Conservation (phyloP, 2,329 filamentous ascomycete species). For the Dactylellina parvicollis region DNA sequence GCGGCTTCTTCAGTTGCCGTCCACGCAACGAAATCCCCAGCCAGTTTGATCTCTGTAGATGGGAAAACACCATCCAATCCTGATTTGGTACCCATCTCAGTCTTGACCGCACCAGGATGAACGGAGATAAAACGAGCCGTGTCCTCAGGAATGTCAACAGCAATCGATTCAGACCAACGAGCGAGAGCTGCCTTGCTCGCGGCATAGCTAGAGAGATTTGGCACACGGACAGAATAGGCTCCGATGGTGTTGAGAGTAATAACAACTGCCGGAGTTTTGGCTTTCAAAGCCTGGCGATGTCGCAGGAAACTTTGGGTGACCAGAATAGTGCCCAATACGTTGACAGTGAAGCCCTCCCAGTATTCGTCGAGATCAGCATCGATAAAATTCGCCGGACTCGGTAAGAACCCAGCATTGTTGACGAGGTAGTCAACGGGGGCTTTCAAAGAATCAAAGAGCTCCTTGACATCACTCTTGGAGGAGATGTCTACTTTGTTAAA, state of each 20-base stretch:
- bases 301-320: slow-evolving; percentile 56
- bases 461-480: slow-evolving; percentile 18
- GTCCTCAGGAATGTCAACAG: neutral
- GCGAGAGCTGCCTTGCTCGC: slow-evolving; percentile 7
- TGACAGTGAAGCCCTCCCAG: slow-evolving; percentile 58
- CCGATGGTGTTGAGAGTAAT: slow-evolving; percentile 57
- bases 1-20: slow-evolving; percentile 63
- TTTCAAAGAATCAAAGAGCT: slow-evolving; percentile 6
- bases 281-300: slow-evolving; percentile 22
- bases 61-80: neutral
- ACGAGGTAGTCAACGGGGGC: slow-evolving; percentile 58
- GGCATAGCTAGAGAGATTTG: neutral
- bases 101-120: neutral
- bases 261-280: slow-evolving; percentile 49
- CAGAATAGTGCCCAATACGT: slow-evolving; percentile 56
- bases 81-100: neutral
- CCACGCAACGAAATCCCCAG: slow-evolving; percentile 64
- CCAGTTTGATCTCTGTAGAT: slow-evolving; percentile 56
- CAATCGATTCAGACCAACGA: slow-evolving; percentile 5
- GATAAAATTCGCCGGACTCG: slow-evolving; percentile 47
- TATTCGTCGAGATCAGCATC: slow-evolving; percentile 56
- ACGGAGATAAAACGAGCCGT: neutral
- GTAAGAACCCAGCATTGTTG: slow-evolving; percentile 58
- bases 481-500: slow-evolving; percentile 54
- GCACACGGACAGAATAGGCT: neutral